Evolutionary conservation across 83 land plant genomes (phyloP).

Genomic region (Thuja plicata): DNA sequence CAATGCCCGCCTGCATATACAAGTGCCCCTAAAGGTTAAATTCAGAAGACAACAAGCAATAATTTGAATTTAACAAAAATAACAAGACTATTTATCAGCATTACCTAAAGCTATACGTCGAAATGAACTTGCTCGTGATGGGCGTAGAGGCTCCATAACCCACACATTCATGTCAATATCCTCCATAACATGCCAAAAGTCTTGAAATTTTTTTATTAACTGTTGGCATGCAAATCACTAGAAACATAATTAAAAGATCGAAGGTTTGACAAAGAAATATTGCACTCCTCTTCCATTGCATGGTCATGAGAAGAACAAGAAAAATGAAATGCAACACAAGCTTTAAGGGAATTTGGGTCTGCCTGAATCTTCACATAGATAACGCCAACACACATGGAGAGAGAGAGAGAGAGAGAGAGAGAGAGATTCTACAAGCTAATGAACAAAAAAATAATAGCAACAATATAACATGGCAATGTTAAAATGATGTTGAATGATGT

Average conservation of each 20-base stretch:
- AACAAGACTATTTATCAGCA: neutral
- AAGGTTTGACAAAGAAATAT: neutral
- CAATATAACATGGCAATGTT: too few relatives aligned
- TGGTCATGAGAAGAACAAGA: neutral
- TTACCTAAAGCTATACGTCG: slow-evolving; percentile 26
- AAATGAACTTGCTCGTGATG: slow-evolving; percentile 24
- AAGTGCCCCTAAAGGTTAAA: neutral
- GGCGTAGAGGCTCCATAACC: slow-evolving; percentile 25
- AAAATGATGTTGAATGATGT: too few relatives aligned
- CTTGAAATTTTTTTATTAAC: slow-evolving; percentile 21
- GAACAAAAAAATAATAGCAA: too few relatives aligned
- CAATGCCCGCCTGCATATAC: slow-evolving; percentile 24
- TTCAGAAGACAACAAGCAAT: neutral
- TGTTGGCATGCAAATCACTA: neutral
- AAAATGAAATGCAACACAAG: neutral
- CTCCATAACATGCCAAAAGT: slow-evolving; percentile 31
- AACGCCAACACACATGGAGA: neutral
- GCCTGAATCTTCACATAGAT: neutral
- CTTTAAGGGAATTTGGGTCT: neutral
- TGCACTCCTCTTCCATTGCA: neutral
- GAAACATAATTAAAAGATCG: neutral
- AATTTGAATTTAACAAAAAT: neutral
- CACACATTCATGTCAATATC: slow-evolving; percentile 26
- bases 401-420: too few relatives aligned
- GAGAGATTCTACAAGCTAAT: too few relatives aligned